Evolutionary conservation across 805 yeast genomes (phyloP), one percentile per base, ranked within the genome.

Genomic region (Candida nemodendra): DNA sequence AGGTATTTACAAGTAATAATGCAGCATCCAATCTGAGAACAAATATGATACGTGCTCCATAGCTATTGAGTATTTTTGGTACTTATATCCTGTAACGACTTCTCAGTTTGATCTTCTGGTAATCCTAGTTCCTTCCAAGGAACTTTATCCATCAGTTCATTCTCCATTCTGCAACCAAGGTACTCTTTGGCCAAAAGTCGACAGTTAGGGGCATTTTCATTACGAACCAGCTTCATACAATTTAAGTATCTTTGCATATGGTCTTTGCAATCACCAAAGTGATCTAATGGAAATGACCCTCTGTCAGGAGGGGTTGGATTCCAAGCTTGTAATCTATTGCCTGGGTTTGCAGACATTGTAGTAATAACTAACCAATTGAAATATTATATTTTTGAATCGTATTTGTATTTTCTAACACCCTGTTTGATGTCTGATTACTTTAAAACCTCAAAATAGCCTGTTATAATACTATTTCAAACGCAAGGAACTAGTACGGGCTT

Each of bases 221-320:
- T 91, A 39, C 72, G 73, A 12, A 89, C 87, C 22, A 79, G 66
- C 56, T 84, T 81, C 62, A 91, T 66, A 64, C 99, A 91, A 32
- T 78, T 66, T 45, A 91, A 66, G 57, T 91, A 91, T 32, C 75
- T 76, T 30, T 71, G 58, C 93, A 90, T 93, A 41, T 78, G 75
- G 16, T 70, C 69, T 16, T 79, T 77, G 57, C 98, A 91, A 47
- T 93, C 98, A 6, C 81, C 82, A 43, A 63, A 68, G 56, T 91
- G 99, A 56, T 91, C 99, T 30, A 91, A 67, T 0, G 98, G 99
- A 62, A 91, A 91, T 0, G 98, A 87, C 0, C 99, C 99, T 49
- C 96, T 69, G 48, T 91, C 96, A 2, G 99, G 99, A 16, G 99
- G 96, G 0, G 91, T 83, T 8, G 97, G 96, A 11, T 78, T 69